A percentile compares a stretch with the other conserved stretches of the same genome.
These are phyloP conservation scores for Salix suchowensis DNA, from an alignment of 345 rosid species.

Conservation along the genomic window DNA sequence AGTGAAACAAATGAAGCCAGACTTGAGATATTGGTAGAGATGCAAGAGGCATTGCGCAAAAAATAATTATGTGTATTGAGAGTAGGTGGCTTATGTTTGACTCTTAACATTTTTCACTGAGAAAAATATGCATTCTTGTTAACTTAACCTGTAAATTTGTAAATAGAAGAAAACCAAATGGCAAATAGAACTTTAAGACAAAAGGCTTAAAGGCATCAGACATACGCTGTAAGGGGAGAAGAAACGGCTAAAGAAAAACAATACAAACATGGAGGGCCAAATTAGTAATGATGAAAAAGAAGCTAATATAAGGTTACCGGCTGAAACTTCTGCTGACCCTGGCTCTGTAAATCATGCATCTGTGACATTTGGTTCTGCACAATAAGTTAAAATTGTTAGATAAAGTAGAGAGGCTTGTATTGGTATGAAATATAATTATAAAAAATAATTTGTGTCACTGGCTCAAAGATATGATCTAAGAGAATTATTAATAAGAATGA, in stretches of 20 bases:
- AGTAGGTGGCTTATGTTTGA: neutral
- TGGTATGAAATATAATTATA: neutral
- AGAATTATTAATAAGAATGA: neutral
- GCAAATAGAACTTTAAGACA: neutral
- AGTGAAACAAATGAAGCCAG: neutral
- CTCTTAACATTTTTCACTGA: neutral
- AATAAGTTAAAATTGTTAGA: neutral
- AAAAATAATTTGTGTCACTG: neutral
- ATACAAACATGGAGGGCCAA: neutral
- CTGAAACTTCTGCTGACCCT: conserved; percentile 70
- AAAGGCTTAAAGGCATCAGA: neutral
- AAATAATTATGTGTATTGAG: neutral
- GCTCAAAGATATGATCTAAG: neutral
- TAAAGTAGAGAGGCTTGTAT: neutral
- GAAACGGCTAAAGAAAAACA: neutral
- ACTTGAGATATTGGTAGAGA: neutral
- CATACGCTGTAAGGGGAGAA: neutral
- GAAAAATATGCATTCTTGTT: neutral
- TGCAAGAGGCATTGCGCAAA: neutral
- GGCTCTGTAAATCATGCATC: conserved; percentile 68
- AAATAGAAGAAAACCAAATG: neutral
- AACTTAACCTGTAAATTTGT: neutral
- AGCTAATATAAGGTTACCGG: conserved; percentile 35
- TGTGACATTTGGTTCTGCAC: conserved; percentile 53
- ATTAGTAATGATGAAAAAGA: neutral